phyloP scores from a whole-genome alignment of 2,329 filamentous ascomycete species.

The Aureobasidium melanogenum region DNA sequence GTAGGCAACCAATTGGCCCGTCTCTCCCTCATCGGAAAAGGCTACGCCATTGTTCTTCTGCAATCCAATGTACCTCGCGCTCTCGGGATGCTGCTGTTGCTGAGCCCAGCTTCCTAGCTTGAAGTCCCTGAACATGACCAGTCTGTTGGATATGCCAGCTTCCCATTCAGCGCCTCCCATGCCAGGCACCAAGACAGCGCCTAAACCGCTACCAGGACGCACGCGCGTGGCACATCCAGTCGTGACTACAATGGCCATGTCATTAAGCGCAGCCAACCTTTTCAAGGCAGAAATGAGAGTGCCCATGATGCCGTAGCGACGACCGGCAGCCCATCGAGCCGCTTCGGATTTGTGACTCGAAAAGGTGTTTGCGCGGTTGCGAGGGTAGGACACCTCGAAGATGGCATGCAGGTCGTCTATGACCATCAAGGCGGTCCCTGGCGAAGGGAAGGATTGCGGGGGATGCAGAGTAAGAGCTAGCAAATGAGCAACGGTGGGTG shows the following conservation, averaged over 20 bases:
- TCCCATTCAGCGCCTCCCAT: conserved; percentile 76
- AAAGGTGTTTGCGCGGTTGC: conserved; percentile 26
- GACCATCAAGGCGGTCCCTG: conserved; percentile 58
- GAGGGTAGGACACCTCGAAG: conserved; percentile 68
- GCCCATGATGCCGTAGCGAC: conserved; percentile 54
- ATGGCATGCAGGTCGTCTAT: conserved; percentile 71
- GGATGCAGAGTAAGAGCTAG: conserved; percentile 65
- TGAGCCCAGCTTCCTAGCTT: conserved; percentile 19
- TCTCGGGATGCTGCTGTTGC: conserved; percentile 20
- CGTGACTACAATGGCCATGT: conserved; percentile 65
- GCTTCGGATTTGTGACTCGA: conserved; percentile 25
- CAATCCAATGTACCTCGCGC: conserved; percentile 34
- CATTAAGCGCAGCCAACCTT: conserved; percentile 63
- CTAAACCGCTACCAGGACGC: conserved; percentile 40
- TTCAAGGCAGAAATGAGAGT: conserved; percentile 53
- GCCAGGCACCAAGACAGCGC: conserved; percentile 64
- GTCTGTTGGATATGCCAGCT: conserved; percentile 59
- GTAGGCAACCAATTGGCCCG: conserved; percentile 43
- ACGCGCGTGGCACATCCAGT: conserved; percentile 80
- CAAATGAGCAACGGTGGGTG: conserved; percentile 52
- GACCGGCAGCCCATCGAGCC: conserved; percentile 39
- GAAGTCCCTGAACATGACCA: conserved; percentile 73
- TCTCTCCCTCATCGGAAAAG: conserved; percentile 30
- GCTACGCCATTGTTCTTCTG: conserved; percentile 35
- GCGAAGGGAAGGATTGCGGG: conserved; percentile 53